These are phyloP conservation scores for Saprolegnia diclina DNA, from an alignment of 352 stramenopile genomes.

Conservation along the genomic window DNA sequence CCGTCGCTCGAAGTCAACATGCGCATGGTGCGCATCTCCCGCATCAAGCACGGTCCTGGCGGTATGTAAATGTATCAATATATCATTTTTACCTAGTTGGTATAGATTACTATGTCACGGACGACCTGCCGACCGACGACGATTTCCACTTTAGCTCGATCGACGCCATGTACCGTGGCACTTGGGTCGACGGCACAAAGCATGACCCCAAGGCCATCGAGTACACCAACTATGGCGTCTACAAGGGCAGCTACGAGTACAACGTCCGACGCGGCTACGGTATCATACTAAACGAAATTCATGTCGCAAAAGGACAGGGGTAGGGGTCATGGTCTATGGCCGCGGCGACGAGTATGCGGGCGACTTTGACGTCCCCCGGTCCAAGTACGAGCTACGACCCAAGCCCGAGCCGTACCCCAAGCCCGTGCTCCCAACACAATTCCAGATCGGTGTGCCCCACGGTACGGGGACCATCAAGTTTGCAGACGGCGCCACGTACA, in stretches of 20 bases:
- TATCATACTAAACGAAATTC: too few species aligned
- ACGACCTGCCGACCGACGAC: conserved; percentile 33
- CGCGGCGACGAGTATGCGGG: conserved; percentile 46
- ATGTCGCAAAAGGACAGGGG: too few species aligned
- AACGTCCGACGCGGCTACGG: conserved; percentile 37
- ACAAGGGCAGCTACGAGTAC: conserved; percentile 48
- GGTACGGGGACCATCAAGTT: conserved; percentile 49
- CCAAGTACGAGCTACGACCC: conserved; percentile 40
- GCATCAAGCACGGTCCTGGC: conserved; percentile 49
- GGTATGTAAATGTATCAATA: conserved; percentile 29
- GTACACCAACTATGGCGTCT: conserved; percentile 60
- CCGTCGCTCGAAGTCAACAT: conserved; percentile 58
- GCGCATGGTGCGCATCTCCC: conserved; percentile 46
- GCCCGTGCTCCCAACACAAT: conserved; percentile 50
- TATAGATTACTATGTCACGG: conserved; percentile 34
- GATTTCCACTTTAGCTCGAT: conserved; percentile 65
- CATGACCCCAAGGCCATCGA: conserved; percentile 46
- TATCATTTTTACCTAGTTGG: too few species aligned
- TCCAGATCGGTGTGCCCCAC: conserved; percentile 45
- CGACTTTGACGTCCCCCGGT: conserved; percentile 42
- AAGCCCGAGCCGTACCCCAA: conserved; percentile 30
- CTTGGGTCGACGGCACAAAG: conserved; percentile 46
- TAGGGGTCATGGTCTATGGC: conserved; percentile 51
- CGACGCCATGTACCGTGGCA: conserved; percentile 45
- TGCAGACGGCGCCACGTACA: conserved; percentile 41